Percentiles rank a stretch among this genome's conserved stretches.
phyloP scores from a whole-genome alignment of 352 stramenopile species.

The Lagenidium giganteum region DNA sequence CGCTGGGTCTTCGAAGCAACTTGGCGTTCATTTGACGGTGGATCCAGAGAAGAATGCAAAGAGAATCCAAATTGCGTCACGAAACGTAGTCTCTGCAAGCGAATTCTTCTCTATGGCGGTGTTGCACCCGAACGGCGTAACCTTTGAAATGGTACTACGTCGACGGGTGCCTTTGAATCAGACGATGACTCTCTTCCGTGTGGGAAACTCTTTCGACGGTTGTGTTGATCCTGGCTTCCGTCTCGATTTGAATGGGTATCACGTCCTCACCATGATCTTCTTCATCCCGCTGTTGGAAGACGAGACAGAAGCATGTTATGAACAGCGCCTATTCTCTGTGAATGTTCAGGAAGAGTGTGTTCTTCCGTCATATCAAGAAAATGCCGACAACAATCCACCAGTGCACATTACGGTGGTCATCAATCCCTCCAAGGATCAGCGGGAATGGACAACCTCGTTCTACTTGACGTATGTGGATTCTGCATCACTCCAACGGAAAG shows the following conservation, averaged over 20 bases:
- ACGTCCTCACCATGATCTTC: constrained; percentile 58
- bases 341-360: constrained; percentile 20
- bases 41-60: constrained; percentile 22
- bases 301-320: constrained; percentile 36
- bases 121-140: constrained; percentile 22
- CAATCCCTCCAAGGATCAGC: constrained; percentile 23
- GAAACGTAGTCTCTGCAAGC: constrained; percentile 33
- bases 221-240: constrained; percentile 68
- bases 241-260: constrained; percentile 48
- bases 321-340: constrained; percentile 41
- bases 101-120: constrained; percentile 38
- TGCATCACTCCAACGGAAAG: constrained; percentile 29
- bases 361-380: constrained; percentile 18
- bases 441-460: constrained; percentile 32
- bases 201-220: constrained; percentile 51
- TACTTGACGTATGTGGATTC: constrained; percentile 53
- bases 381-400: constrained; percentile 35
- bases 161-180: constrained; percentile 24
- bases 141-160: constrained; percentile 67
- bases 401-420: constrained; percentile 58
- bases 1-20: constrained; percentile 35
- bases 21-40: constrained; percentile 34
- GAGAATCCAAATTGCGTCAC: constrained; percentile 47
- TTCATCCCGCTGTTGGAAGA: constrained; percentile 41
- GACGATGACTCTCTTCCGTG: constrained; percentile 70